phyloP scores from a whole-genome alignment of 2,329 filamentous ascomycete species.

The Cytospora schulzeri region DNA sequence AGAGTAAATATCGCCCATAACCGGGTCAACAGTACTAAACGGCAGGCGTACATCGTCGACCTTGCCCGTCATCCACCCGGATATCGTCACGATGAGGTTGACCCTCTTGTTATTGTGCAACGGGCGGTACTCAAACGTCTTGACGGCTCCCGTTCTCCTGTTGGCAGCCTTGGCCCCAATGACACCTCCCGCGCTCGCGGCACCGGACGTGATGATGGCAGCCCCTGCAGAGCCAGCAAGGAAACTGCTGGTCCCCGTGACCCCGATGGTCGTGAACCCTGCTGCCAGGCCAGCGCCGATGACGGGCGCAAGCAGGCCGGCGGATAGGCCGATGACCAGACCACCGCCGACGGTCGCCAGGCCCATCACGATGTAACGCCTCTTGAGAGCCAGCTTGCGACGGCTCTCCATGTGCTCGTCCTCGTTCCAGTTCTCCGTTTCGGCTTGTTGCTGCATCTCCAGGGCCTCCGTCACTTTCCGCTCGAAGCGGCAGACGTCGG shows the following conservation, averaged over 20 bases:
- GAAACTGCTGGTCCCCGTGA: conserved; percentile 85
- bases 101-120: conserved; percentile 97
- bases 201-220: conserved; percentile 88
- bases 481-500: conserved; percentile 95
- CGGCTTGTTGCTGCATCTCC: conserved; percentile 94
- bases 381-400: conserved; percentile 78
- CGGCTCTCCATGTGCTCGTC: conserved; percentile 88
- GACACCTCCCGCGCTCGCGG: conserved; percentile 81
- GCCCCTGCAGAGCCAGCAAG: conserved; percentile 89
- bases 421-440: conserved; percentile 98
- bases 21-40: conserved; percentile 92
- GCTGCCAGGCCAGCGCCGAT: conserved; percentile 93
- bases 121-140: conserved; percentile 94
- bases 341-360: conserved; percentile 94
- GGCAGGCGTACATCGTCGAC: conserved; percentile 94
- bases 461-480: conserved; percentile 95
- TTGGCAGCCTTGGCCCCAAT: conserved; percentile 87
- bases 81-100: conserved; percentile 92
- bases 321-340: conserved; percentile 91
- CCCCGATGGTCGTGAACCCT: conserved; percentile 92
- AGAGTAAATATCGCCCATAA: conserved; percentile 98
- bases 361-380: conserved; percentile 92
- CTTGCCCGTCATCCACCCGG: conserved; percentile 98
- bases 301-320: conserved; percentile 86
- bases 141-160: conserved; percentile 85